Evolutionary conservation across 768 basidiomycete genomes (phyloP).

Genomic region (Collybia nuda): DNA sequence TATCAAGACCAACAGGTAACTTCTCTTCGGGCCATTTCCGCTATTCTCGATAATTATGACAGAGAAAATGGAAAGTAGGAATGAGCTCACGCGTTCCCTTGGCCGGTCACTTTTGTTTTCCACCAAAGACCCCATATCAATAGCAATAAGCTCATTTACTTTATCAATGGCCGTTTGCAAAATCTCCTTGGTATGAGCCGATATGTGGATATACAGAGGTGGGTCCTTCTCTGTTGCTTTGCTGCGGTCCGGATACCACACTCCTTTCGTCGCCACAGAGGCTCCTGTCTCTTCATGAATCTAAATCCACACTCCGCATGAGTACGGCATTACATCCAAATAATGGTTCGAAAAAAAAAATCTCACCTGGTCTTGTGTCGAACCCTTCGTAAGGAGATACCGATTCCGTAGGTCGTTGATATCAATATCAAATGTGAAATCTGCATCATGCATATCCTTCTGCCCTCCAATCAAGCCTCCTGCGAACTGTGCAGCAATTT

Average conservation of each 20-base stretch:
- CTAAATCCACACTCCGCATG: constrained; percentile 35
- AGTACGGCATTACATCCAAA: background rate
- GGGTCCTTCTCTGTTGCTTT: constrained; percentile 93
- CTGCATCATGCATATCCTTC: constrained; percentile 73
- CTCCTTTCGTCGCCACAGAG: constrained; percentile 88
- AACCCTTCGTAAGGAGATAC: constrained; percentile 90
- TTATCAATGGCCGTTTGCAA: constrained; percentile 69
- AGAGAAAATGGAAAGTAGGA: background rate
- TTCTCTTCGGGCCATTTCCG: constrained; percentile 99
- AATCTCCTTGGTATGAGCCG: constrained; percentile 66
- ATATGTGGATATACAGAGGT: constrained; percentile 91
- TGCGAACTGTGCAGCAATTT: constrained; percentile 88
- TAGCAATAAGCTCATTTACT: constrained; percentile 68
- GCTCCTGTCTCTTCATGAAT: constrained; percentile 92
- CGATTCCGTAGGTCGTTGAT: constrained; percentile 96
- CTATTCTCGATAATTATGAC: constrained; percentile 31
- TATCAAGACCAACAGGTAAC: constrained; percentile 84
- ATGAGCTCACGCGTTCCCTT: constrained; percentile 57
- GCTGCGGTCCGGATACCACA: constrained; percentile 92
- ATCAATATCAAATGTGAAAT: constrained; percentile 89
- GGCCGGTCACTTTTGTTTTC: constrained; percentile 72
- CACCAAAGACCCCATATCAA: constrained; percentile 80
- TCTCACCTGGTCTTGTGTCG: constrained; percentile 87
- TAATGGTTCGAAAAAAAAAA: background rate
- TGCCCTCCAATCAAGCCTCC: constrained; percentile 39